phyloP scores from a whole-genome alignment of 2,329 filamentous ascomycete genomes.

The Hyphodiscus sp. region DNA sequence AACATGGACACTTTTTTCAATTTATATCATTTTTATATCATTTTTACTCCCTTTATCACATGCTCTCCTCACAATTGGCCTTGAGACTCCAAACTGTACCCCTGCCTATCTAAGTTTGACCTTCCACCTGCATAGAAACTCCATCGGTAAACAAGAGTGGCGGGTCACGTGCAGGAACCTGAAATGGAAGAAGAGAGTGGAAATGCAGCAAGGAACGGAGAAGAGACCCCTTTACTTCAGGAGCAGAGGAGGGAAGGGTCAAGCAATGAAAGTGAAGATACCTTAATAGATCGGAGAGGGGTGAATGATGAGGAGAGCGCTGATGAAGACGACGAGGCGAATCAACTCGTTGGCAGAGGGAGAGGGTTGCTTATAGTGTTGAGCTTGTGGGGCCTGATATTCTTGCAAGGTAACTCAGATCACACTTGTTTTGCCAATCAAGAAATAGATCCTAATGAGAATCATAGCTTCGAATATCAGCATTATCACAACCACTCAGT shows the following conservation, averaged over 20 bases:
- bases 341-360: slow-evolving; percentile 22
- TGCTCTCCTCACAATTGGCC: too few relatives aligned
- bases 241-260: slow-evolving; percentile 2
- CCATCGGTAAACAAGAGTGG: too few relatives aligned
- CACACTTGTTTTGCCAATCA: background rate
- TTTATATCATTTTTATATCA: too few relatives aligned
- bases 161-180: slow-evolving; percentile 1
- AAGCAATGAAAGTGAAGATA: slow-evolving; percentile 2
- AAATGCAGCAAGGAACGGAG: slow-evolving; percentile 1
- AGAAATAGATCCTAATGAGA: slow-evolving; percentile 3
- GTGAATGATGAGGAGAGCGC: background rate
- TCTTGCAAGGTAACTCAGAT: slow-evolving; percentile 45
- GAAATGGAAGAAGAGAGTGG: slow-evolving; percentile 1
- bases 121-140: too few relatives aligned
- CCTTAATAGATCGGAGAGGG: slow-evolving; percentile 6
- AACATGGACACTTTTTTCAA: too few relatives aligned
- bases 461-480: slow-evolving; percentile 57
- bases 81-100: too few relatives aligned
- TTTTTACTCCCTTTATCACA: too few relatives aligned
- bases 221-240: slow-evolving; percentile 20
- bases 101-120: too few relatives aligned
- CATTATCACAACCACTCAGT: slow-evolving; percentile 76
- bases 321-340: slow-evolving; percentile 30
- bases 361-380: slow-evolving; percentile 41
- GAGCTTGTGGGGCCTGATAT: slow-evolving; percentile 51